A percentile compares a stretch with the other conserved stretches of the same genome.
phyloP scores from a whole-genome alignment of 2,329 filamentous ascomycete genomes.

The Coniochaeta ligniaria region DNA sequence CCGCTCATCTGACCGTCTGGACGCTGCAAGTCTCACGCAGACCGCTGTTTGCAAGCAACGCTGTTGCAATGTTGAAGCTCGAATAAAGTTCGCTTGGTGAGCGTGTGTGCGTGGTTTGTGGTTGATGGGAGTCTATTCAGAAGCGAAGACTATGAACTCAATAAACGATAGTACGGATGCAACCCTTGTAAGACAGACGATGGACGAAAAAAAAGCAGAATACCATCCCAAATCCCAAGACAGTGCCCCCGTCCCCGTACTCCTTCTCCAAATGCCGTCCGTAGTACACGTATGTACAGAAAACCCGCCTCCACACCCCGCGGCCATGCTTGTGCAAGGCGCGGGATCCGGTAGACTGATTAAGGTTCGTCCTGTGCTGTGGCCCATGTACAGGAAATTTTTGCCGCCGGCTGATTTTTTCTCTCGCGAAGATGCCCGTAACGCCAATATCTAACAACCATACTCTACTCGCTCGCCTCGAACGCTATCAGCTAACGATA shows the following conservation, averaged over 20 bases:
- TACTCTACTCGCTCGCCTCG: background rate
- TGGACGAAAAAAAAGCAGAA: background rate
- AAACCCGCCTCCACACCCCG: background rate
- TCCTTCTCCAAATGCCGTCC: background rate
- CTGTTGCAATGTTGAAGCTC: too few species aligned
- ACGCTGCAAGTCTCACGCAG: background rate
- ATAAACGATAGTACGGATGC: slow-evolving; percentile 2
- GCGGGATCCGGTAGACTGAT: background rate
- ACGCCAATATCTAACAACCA: background rate
- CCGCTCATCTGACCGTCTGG: background rate
- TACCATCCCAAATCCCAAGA: background rate
- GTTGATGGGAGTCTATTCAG: background rate
- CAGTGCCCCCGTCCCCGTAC: background rate
- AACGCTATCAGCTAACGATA: background rate
- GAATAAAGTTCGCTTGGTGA: too few species aligned
- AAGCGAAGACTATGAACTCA: background rate
- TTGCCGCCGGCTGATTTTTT: background rate
- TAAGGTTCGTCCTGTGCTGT: background rate
- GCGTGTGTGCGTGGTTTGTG: background rate
- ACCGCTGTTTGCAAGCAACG: too few species aligned
- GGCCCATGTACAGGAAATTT: background rate
- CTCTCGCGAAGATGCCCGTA: background rate
- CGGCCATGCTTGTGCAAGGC: background rate
- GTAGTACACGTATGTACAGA: background rate
- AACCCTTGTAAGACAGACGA: background rate